Evolutionary conservation across 495 filamentous ascomycete species (phyloP), one percentile per base, ranked within the genome.

Genomic region (Penicillium flavigenum): DNA sequence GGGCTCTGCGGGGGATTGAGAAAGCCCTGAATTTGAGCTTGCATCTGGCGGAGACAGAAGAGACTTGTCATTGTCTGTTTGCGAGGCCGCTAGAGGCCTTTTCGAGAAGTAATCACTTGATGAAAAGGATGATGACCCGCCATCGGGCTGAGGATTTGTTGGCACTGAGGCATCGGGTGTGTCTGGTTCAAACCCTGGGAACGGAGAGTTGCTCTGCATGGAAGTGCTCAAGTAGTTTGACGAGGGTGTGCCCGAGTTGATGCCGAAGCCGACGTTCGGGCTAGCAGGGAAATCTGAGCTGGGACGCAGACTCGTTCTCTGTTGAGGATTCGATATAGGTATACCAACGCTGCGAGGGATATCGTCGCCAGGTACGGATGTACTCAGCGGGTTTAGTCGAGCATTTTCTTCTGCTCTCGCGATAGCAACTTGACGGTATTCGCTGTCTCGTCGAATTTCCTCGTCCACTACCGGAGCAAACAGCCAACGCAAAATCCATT

Each of bases 401-500:
- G 76, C 73, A 29, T 77, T 69, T 60, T 87, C 86, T 50, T 83
- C 78, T 11, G 81, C 83, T 47, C 77, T 78, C 9, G 84, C 77
- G 20, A 89, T 79, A 11, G 94, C 78, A 46, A 81, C 76, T 32
- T 83, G 77, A 31, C 95, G 83, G 68, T 88, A 88, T 9, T 73
- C 72, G 65, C 86, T 83, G 66, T 98, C 94, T 34, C 90, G 85
- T 54, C 81, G 81, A 60, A 95, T 88, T 72, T 97, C 89, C 70
- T 96, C 91, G 57, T 93, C 88, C 43, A 98, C 90, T 42, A 98
- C 79, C 39, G 87, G 88, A 22, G 86, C 86, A 70, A 98, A 98
- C 2, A 98, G 82, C 72, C 96, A 96, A 47, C 94, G 85, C 44
- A 98, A 79, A 51, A 98, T 83, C 94, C 94, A 98, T 78, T 96